Base-by-base conservation (phyloP, 768 basidiomycete genomes). In the Cystofilobasidium bisporidii region DNA sequence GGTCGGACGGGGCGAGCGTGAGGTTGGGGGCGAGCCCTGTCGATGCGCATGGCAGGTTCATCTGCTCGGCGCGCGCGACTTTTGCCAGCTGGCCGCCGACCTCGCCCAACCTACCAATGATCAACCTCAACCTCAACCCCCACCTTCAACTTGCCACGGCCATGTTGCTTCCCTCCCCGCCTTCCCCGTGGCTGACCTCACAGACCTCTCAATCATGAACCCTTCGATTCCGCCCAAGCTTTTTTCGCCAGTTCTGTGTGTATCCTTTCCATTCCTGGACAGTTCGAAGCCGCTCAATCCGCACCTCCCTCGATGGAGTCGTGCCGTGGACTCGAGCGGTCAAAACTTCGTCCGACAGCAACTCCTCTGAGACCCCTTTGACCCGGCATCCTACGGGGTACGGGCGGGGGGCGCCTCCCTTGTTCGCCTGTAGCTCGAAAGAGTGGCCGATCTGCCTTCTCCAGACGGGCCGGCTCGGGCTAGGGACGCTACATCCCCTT, bases 221-320 rank as follows among this genome's bases (percentile, higher is more conserved):
- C n/a, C n/a, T n/a, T n/a, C n/a, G n/a, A n/a, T n/a, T n/a, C n/a
- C n/a, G n/a, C n/a, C n/a, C n/a, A n/a, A n/a, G n/a, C n/a, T n/a
- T n/a, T n/a, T n/a, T n/a, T 30, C 53, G 6, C 9, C 32, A 28
- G 26, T n/a, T 36, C 17, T 60, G 48, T 20, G 12, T 11, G 45
- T n/a, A 33, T 36, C 47, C 50, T 22, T 24, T 63, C 26, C 26
- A 4, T 45, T 28, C 41, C 41, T 30, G 63, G 63, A 55, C 55
- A 38, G 63, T 64, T 64, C 63, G 63, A 64, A 64, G 63, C 63
- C 63, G 63, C 63, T 57, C 63, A 38, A 36, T 20, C 30, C 63
- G 26, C 63, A 38, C 50, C 50, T 56, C 38, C 30, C 20, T 28
- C 17, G 50, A 56, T 41, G 63, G 36, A 30, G 63, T 43, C 38